phyloP scores from a whole-genome alignment of 1,284 basidiomycete species.

The Xerocomus amazonicus region DNA sequence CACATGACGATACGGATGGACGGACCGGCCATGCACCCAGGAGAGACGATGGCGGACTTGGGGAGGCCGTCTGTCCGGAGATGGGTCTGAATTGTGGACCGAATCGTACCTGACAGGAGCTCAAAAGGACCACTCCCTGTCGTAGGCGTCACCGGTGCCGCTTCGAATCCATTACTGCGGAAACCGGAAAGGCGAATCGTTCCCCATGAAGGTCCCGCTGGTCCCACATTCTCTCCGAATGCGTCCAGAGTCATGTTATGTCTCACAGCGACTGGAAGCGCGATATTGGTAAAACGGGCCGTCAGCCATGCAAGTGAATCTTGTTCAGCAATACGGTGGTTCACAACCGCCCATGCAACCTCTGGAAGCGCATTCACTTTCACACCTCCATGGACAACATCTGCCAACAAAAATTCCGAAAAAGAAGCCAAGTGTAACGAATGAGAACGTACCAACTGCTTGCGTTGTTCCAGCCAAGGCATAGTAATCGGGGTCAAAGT shows the following conservation, averaged over 20 bases:
- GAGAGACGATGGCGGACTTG: slow-evolving; percentile 14
- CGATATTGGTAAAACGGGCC: slow-evolving; percentile 32
- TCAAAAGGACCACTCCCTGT: slow-evolving; percentile 39
- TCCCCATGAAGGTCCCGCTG: slow-evolving; percentile 15
- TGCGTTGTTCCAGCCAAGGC: slow-evolving; percentile 44
- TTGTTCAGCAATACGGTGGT: slow-evolving; percentile 42
- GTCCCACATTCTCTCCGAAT: slow-evolving; percentile 36
- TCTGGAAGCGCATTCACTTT: slow-evolving; percentile 48
- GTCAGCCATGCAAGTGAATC: slow-evolving; percentile 36
- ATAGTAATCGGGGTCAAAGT: slow-evolving; percentile 27
- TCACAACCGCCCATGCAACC: slow-evolving; percentile 35
- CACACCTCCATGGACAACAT: slow-evolving; percentile 45
- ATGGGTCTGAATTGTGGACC: slow-evolving; percentile 30
- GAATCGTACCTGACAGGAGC: slow-evolving; percentile 48
- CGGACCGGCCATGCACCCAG: slow-evolving; percentile 24
- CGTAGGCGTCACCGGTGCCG: slow-evolving; percentile 51
- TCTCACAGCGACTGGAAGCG: slow-evolving; percentile 36
- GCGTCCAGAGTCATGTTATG: slow-evolving; percentile 42
- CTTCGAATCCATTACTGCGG: slow-evolving; percentile 40
- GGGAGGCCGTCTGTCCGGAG: slow-evolving; percentile 25
- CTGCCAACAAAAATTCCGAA: slow-evolving; percentile 11
- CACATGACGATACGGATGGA: background rate
- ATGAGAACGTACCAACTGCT: slow-evolving; percentile 37
- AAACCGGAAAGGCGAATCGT: slow-evolving; percentile 35
- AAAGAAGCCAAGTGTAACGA: background rate